Conservation (phyloP, 768 basidiomycete genomes). For the Psilocybe cyanescens region DNA sequence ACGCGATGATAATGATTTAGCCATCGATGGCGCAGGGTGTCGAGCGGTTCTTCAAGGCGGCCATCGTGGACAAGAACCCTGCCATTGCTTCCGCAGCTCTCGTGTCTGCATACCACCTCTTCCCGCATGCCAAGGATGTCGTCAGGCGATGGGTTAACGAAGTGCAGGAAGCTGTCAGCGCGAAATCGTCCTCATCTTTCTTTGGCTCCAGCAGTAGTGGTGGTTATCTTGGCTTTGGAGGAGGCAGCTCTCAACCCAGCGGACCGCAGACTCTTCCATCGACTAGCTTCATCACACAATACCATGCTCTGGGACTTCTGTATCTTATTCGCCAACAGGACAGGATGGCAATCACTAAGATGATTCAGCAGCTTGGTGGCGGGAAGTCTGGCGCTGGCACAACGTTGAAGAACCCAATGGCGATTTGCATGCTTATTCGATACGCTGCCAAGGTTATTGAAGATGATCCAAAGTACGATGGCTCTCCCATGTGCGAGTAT, state of each 20-base stretch:
- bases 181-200: slow-evolving; percentile 77
- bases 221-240: slow-evolving; percentile 78
- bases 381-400: slow-evolving; percentile 85
- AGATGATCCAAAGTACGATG: slow-evolving; percentile 95
- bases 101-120: slow-evolving; percentile 96
- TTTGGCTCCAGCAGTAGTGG: slow-evolving; percentile 59
- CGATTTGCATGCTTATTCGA: slow-evolving; percentile 96
- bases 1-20: slow-evolving; percentile 40
- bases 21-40: slow-evolving; percentile 99
- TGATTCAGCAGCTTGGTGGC: slow-evolving; percentile 97
- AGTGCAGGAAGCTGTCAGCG: slow-evolving; percentile 93
- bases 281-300: slow-evolving; percentile 93
- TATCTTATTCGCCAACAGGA: slow-evolving; percentile 97
- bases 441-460: slow-evolving; percentile 99
- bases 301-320: slow-evolving; percentile 92
- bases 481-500: neutral
- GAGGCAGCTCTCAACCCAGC: slow-evolving; percentile 50
- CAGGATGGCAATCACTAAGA: slow-evolving; percentile 98
- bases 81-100: slow-evolving; percentile 96
- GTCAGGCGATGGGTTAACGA: slow-evolving; percentile 99
- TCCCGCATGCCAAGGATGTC: slow-evolving; percentile 90
- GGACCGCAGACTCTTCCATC: slow-evolving; percentile 81
- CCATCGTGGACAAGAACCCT: slow-evolving; percentile 95
- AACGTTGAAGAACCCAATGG: slow-evolving; percentile 93
- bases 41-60: slow-evolving; percentile 99